Evolutionary conservation across 1,284 basidiomycete species (phyloP).

Genomic region (Trametes hirsuta): DNA sequence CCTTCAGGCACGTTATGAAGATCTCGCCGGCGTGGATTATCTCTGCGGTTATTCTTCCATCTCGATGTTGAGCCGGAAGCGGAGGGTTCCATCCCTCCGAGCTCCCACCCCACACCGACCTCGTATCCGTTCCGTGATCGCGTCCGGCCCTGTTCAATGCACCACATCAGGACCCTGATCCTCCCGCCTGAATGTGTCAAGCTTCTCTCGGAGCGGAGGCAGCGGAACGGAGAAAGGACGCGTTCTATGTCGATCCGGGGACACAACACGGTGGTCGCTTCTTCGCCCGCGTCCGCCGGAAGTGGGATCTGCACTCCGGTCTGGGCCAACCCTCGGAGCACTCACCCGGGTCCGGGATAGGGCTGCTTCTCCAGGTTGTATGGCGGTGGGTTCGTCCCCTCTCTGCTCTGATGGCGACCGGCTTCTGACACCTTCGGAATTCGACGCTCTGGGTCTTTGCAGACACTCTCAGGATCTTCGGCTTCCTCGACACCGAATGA

Average conservation of each 20-base stretch:
- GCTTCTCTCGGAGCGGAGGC: not conserved
- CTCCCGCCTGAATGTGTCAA: not conserved
- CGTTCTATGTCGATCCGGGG: conserved; percentile 5
- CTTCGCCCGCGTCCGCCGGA: conserved; percentile 1
- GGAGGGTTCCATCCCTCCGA: not conserved
- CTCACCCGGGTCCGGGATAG: conserved; percentile 12
- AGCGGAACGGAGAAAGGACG: not conserved
- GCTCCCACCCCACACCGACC: not conserved
- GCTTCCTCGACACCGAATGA: not conserved
- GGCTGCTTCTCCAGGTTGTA: conserved; percentile 4
- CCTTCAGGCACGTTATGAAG: too few relatives aligned
- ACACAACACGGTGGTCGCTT: not conserved
- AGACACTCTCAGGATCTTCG: not conserved
- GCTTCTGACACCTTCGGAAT: not conserved
- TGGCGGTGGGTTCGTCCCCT: not conserved
- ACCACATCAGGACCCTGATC: conserved; percentile 1
- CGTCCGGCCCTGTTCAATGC: not conserved
- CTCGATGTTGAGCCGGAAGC: too few relatives aligned
- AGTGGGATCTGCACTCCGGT: conserved; percentile 3
- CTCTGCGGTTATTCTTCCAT: too few relatives aligned
- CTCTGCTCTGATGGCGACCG: not conserved
- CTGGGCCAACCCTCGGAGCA: conserved; percentile 8
- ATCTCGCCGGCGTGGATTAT: too few relatives aligned
- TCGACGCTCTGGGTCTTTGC: not conserved
- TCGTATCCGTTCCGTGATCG: not conserved